Percentiles rank a stretch among this genome's conserved stretches.
phyloP scores from a whole-genome alignment of 176 grass and related monocot species.

The Hyparrhenia diplandra region DNA sequence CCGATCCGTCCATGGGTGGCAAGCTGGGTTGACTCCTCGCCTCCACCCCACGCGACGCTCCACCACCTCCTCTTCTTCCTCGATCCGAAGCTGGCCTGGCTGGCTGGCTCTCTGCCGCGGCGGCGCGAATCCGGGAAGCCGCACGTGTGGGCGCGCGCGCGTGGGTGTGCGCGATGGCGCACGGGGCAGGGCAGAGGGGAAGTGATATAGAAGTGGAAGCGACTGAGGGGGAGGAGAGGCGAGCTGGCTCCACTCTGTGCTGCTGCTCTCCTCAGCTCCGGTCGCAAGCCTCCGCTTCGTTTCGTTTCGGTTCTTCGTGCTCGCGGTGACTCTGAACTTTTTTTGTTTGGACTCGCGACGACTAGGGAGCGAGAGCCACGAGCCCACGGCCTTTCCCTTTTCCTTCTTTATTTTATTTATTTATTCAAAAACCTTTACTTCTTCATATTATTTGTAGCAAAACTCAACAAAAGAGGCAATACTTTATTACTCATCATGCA shows the following conservation, averaged over 20 bases:
- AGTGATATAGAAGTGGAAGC: conserved; percentile 13
- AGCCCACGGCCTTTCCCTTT: neutral
- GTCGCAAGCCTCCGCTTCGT: too few species aligned
- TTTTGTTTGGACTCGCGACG: too few species aligned
- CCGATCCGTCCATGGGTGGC: conserved; percentile 53
- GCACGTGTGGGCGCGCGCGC: conserved; percentile 46
- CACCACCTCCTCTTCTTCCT: neutral
- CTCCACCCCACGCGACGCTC: neutral
- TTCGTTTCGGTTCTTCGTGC: neutral
- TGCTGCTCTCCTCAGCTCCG: too few species aligned
- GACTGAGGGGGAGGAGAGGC: neutral
- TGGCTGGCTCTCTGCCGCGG: conserved; percentile 28
- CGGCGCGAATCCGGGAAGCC: conserved; percentile 55
- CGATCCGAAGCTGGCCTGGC: conserved; percentile 26
- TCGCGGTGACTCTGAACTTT: neutral
- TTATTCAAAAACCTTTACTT: neutral
- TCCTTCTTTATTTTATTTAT: too few species aligned
- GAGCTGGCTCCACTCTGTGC: conserved; percentile 26
- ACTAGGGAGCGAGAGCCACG: neutral
- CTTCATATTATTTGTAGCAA: neutral
- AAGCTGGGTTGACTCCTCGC: conserved; percentile 31
- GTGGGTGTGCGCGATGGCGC: conserved; percentile 30
- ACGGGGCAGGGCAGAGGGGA: conserved; percentile 19
- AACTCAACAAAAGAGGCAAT: neutral
- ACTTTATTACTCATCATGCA: neutral